Evolutionary conservation across 345 rosid species (phyloP), one percentile per base, ranked within the genome.

Genomic region (Citrus hindsii): DNA sequence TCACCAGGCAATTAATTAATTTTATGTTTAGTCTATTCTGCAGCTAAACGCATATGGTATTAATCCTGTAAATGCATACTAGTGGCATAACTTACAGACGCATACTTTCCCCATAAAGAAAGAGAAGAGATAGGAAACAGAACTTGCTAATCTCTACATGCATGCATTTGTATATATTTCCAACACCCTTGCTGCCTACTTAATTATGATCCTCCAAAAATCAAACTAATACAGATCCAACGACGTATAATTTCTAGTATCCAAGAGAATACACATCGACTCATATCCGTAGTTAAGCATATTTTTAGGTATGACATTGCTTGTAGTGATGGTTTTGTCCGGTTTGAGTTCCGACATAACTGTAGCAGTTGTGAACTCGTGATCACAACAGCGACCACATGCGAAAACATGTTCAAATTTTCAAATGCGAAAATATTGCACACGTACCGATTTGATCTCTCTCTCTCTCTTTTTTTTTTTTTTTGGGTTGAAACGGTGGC

Each of bases 301-400:
- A 30, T 13, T 66, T 60, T 21, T 71, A 76, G 71, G 77, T 79
- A 37, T 30, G 78, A 77, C 73, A 77, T 82, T 82, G 86, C 85
- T 82, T 77, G 81, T 32, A 42, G 48, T 30, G 42, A 28, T 77
- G 76, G 74, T 61, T 67, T 67, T 82, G 81, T 74, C 83, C 25
- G 71, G 77, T 76, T 81, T 40, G 71, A 59, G 71, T 63, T 65
- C 61, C 7, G 76, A 71, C 76, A 69, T 30, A 56, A 76, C 79
- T 77, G 69, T 66, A 68, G 83, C 67, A 67, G 89, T 78, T 77
- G 82, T 66, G 69, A 80, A 76, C 76, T 84, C 80, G 55, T 73
- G 58, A 67, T 80, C 82, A 72, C 80, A 40, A 73, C 75, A 67
- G 18, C 10, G 67, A 66, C 65, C 35, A 59, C 56, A 56, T 6